Percentiles rank a stretch among this genome's conserved stretches.
These are phyloP conservation scores for Beauveria brongniartii DNA, from an alignment of 2,329 filamentous ascomycete species.

Conservation along the genomic window DNA sequence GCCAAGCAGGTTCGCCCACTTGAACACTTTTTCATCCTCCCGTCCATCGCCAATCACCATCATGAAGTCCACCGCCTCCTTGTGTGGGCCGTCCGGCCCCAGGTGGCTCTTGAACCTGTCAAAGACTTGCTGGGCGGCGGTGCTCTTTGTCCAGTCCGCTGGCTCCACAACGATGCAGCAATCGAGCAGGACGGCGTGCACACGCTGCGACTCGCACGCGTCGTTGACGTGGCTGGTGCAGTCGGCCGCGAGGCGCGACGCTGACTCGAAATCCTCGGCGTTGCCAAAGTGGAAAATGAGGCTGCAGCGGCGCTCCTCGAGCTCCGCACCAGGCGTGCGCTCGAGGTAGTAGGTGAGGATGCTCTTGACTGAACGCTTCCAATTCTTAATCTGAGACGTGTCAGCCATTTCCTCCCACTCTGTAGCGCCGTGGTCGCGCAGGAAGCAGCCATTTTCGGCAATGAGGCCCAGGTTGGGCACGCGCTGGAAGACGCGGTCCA, in stretches of 20 bases:
- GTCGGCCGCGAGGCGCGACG: constrained; percentile 74
- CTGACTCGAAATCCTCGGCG: constrained; percentile 67
- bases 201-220: constrained; percentile 72
- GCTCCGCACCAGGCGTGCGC: constrained; percentile 76
- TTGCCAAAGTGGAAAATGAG: constrained; percentile 85
- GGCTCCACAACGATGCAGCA: constrained; percentile 79
- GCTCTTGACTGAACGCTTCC: constrained; percentile 76
- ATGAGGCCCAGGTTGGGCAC: constrained; percentile 82
- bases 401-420: constrained; percentile 76
- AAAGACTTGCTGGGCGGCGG: constrained; percentile 69
- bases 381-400: constrained; percentile 57
- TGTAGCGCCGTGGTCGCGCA: constrained; percentile 60
- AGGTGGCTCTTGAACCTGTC: constrained; percentile 42
- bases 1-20: constrained; percentile 78
- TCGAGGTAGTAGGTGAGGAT: constrained; percentile 88
- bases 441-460: constrained; percentile 89
- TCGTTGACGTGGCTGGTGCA: constrained; percentile 95
- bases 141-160: constrained; percentile 78
- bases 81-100: constrained; percentile 20
- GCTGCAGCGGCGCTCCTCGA: constrained; percentile 88
- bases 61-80: constrained; percentile 65
- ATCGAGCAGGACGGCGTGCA: constrained; percentile 76
- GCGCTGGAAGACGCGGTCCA: constrained; percentile 76
- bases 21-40: constrained; percentile 89
- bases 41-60: constrained; percentile 85